Evolutionary conservation across 495 filamentous ascomycete genomes (phyloP), one percentile per base, ranked within the genome.

Genomic region (Cryomyces minteri): DNA sequence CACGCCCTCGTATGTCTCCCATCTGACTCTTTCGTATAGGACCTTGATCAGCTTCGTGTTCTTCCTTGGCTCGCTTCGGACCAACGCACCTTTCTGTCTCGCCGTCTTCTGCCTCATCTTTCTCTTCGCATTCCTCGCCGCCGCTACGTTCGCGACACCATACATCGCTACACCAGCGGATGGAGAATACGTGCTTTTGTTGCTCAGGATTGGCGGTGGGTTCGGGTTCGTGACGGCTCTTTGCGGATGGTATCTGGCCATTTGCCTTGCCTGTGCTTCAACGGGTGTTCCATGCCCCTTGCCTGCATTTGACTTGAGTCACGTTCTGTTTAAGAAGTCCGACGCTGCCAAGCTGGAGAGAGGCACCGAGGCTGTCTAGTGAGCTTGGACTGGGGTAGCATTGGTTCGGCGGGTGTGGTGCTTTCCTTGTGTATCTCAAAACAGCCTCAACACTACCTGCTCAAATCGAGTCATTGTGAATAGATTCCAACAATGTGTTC

Each of bases 61-160:
- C 11, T 31, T 56, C 11, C 14, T 56, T 31, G 53, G 47, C 14
- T 43, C 47, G 1, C 31, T 56, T 6, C 47, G 53, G 5, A 41
- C 45, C 25, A 56, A 56, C 43, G 51, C 38, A 5, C 46, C 43
- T 1, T 54, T 56, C 48, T 31, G 31, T 14, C 44, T 56, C 8
- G 31, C 41, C 32, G 47, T 56, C 45, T 39, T 54, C 51, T 44
- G 53, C 42, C 53, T 56, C 6, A 43, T 54, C 31, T 45, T 50
- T 11, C 51, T 56, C 14, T 56, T 56, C 39, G 43, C 51, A 18
- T 51, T 53, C 43, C 46, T 56, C 33, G 53, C 53, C 10, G 53
- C 53, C 10, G 53, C 51, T 1, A 45, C 53, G 34, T 56, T 53
- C 36, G 39, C 38, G 4, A 43, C 42, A 10, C 47, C 51, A 1